Base-by-base conservation (phyloP, 441 rosid species). In the Brassica hybrid region DNA sequence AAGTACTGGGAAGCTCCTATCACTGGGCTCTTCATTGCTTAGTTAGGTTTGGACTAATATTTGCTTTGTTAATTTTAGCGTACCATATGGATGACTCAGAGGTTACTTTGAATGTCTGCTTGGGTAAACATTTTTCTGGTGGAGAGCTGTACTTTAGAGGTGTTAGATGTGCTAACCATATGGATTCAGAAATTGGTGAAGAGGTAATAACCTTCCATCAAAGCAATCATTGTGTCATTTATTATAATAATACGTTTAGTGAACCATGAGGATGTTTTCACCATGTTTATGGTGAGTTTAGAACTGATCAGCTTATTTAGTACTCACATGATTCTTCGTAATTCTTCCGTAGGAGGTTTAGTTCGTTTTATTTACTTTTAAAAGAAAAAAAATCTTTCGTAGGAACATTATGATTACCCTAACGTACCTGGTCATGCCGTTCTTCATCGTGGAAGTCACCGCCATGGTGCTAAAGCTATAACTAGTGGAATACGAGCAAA, bases 51-150 rank as follows among this genome's bases (percentile, higher is more conserved):
- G 38, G 60, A 64, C 25, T 70, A 6, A 79, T 67, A 45, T 12
- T 65, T 65, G 69, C 69, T 76, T 60, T 81, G 79, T n/a, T 73
- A 48, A 65, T 76, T 79, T 57, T 77, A 90, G 95, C 88, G 79
- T 87, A 87, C 73, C 95, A 88, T 72, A 90, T 90, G 79, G 93
- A 90, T 79, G 95, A 90, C 83, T 85, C 95, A 7, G 93, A 90
- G 83, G 83, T 90, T 77, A 86, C 84, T 75, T 85, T 90, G 71
- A 87, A 88, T 76, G 86, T 88, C 76, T 88, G 93, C 79, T 80
- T 90, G 90, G 93, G 93, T 34, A 86, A 83, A 72, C 76, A 87
- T 50, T 88, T 88, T 76, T 76, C 83, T 74, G 93, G 91, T 19
- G 95, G 95, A 58, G 88, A 90, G 36, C 71, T 90, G 81, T 88